These are phyloP conservation scores for Wallacemonas sp. DNA, from an alignment of 208 protist species.

Conservation along the genomic window DNA sequence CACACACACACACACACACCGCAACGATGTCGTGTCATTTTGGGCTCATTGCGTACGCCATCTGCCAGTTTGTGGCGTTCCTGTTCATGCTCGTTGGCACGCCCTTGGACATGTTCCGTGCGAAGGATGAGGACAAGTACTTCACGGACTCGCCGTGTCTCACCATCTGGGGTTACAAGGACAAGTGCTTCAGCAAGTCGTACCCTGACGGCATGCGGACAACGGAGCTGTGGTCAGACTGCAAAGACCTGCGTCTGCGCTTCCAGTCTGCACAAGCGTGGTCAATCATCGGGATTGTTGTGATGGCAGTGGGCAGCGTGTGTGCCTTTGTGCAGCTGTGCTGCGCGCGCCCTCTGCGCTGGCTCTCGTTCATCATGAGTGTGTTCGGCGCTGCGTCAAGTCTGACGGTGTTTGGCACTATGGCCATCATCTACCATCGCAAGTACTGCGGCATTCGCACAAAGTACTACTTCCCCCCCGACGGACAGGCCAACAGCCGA, in stretches of 20 bases:
- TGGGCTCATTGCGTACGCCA: neutral
- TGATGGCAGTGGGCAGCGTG: constrained; percentile 14
- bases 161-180: constrained; percentile 50
- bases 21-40: neutral
- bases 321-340: constrained; percentile 12
- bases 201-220: constrained; percentile 8
- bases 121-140: constrained; percentile 1
- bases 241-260: constrained; percentile 5
- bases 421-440: constrained; percentile 18
- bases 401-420: constrained; percentile 12
- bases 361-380: constrained; percentile 10
- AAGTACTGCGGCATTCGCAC: neutral
- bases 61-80: constrained; percentile 29
- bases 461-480: neutral
- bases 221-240: constrained; percentile 8
- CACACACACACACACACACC: neutral
- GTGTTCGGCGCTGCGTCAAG: constrained; percentile 9
- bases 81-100: constrained; percentile 52
- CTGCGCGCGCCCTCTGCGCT: constrained; percentile 13
- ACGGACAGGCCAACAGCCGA: constrained; percentile 2
- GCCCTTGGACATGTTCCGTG: constrained; percentile 49
- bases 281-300: constrained; percentile 17
- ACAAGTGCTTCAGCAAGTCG: constrained; percentile 33
- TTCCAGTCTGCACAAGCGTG: constrained; percentile 13
- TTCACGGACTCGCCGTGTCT: constrained; percentile 38